A percentile compares a stretch with the other conserved stretches of the same genome.
Conservation (phyloP, 768 basidiomycete species). For the Hemileccinum impolitum region DNA sequence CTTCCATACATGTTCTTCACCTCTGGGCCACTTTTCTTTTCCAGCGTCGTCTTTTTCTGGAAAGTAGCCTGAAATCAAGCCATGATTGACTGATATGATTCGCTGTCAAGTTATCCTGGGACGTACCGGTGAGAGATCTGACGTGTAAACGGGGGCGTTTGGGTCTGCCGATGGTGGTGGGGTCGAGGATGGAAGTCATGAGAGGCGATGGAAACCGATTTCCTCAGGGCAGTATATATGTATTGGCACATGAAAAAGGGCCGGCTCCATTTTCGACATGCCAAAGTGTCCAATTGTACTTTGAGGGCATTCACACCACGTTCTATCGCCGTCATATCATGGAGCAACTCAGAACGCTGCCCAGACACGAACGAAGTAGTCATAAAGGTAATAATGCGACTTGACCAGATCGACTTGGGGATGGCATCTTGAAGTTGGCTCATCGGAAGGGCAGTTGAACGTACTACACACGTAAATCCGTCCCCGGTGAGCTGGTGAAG, state of each 20-base stretch:
- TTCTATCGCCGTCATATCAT: no score
- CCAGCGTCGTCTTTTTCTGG: slow-evolving; percentile 75
- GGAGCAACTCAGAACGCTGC: no score
- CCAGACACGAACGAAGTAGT: no score
- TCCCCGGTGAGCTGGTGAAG: slow-evolving; percentile 10
- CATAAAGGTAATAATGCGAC: no score
- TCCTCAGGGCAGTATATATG: neutral
- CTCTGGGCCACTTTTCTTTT: slow-evolving; percentile 82
- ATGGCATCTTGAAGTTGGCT: slow-evolving; percentile 12
- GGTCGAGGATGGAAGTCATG: slow-evolving; percentile 68
- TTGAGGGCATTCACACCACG: no score
- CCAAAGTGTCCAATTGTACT: no score
- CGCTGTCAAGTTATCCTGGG: neutral
- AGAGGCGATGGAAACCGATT: neutral
- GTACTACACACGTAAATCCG: no score
- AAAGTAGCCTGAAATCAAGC: slow-evolving; percentile 57
- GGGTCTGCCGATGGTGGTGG: slow-evolving; percentile 57
- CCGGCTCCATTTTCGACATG: neutral
- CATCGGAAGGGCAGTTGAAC: no score
- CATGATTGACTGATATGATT: neutral
- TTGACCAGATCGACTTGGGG: neutral
- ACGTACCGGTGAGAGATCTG: slow-evolving; percentile 60
- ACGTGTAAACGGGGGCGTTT: slow-evolving; percentile 59
- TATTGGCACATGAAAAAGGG: neutral
- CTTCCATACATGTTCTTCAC: slow-evolving; percentile 76